Evolutionary conservation across 2,329 filamentous ascomycete genomes (phyloP).

Genomic region (Penicillium sp.): DNA sequence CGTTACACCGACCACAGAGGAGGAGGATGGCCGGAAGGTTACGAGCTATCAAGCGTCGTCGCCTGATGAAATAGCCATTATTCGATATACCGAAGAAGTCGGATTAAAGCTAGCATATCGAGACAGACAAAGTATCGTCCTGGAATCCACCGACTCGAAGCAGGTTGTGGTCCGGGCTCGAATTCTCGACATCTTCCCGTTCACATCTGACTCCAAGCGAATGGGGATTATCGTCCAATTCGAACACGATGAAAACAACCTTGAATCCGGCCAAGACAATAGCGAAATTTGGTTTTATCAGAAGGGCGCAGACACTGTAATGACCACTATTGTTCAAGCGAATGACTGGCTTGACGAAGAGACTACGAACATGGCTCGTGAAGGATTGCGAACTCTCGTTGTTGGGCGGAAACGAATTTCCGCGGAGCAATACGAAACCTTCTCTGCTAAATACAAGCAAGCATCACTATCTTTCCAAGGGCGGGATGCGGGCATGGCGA

Average conservation of each 20-base stretch:
- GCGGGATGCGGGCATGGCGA: conserved; percentile 78
- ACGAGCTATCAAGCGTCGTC: conserved; percentile 96
- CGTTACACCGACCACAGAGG: conserved; percentile 86
- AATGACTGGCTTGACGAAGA: conserved; percentile 99
- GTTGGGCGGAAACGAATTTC: conserved; percentile 90
- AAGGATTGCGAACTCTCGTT: conserved; percentile 89
- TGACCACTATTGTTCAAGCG: conserved; percentile 89
- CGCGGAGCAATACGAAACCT: conserved; percentile 73
- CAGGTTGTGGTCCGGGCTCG: conserved; percentile 76
- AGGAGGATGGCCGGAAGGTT: conserved; percentile 70
- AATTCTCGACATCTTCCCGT: conserved; percentile 93
- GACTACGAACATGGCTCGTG: conserved; percentile 98
- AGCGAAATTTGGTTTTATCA: conserved; percentile 98
- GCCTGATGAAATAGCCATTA: conserved; percentile 96
- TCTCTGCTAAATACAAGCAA: conserved; percentile 70
- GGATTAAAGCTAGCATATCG: conserved; percentile 80
- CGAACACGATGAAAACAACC: conserved; percentile 54
- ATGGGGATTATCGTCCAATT: conserved; percentile 98
- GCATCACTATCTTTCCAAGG: conserved; percentile 77
- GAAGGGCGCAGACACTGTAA: conserved; percentile 97
- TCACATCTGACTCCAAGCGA: conserved; percentile 94
- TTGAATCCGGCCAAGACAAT: conserved; percentile 50
- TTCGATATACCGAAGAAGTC: conserved; percentile 90
- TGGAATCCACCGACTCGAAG: conserved; percentile 73
- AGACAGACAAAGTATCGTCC: conserved; percentile 79